Percentiles rank a stretch among this genome's conserved stretches.
phyloP scores from a whole-genome alignment of 352 stramenopile species.

The Plasmopara halstedii region DNA sequence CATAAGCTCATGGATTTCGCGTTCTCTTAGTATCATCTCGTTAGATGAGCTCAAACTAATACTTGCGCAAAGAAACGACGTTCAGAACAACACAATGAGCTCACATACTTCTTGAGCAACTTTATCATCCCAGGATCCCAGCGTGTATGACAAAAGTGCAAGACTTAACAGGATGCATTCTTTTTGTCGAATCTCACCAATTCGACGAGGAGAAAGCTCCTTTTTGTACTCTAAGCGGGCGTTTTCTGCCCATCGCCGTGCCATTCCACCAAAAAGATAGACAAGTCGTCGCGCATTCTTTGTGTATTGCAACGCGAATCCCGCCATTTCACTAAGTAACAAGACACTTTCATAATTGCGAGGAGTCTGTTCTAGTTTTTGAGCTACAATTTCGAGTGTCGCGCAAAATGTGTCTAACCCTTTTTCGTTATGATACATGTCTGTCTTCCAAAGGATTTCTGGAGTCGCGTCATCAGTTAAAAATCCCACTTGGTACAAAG shows the following conservation, averaged over 20 bases:
- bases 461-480: conserved; percentile 24
- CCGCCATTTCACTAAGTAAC: conserved; percentile 28
- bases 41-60: conserved; percentile 15
- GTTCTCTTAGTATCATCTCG: conserved; percentile 11
- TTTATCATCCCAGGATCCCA: conserved; percentile 7
- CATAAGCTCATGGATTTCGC: conserved; percentile 35
- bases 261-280: conserved; percentile 18
- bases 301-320: conserved; percentile 26
- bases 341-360: conserved; percentile 22
- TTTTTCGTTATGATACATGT: conserved; percentile 16
- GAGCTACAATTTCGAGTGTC: conserved; percentile 11
- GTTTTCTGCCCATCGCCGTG: conserved; percentile 25
- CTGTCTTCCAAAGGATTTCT: conserved; percentile 28
- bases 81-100: conserved; percentile 39
- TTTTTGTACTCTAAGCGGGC: conserved; percentile 1
- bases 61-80: conserved; percentile 19
- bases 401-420: conserved; percentile 14
- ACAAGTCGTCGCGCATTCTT: conserved; percentile 6
- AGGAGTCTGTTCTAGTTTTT: conserved; percentile 21
- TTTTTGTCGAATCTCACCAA: conserved; percentile 22
- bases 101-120: conserved; percentile 29
- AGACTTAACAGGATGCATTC: conserved; percentile 40
- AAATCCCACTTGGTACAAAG: conserved; percentile 38
- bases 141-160: conserved; percentile 26
- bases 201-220: conserved; percentile 5